These are phyloP conservation scores for Phylloporus sp. DNA, from an alignment of 768 basidiomycete species.

Conservation along the genomic window DNA sequence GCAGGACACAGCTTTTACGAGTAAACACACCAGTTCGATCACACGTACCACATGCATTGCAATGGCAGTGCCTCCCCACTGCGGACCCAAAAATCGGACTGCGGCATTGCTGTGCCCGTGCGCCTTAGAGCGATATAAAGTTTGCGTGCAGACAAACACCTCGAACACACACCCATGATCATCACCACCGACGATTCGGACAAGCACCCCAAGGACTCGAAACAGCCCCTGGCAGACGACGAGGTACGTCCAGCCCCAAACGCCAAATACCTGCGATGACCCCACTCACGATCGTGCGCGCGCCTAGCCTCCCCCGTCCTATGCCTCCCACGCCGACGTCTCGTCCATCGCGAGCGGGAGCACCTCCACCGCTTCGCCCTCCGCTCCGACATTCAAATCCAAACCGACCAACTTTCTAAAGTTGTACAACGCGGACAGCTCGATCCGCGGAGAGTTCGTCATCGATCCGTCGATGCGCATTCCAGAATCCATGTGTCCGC, in stretches of 20 bases:
- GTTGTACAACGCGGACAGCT: slow-evolving; percentile 2
- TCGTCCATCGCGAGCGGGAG: neutral
- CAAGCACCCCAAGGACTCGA: neutral
- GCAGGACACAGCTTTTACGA: too few relatives aligned
- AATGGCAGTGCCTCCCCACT: too few relatives aligned
- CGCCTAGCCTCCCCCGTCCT: slow-evolving; percentile 27
- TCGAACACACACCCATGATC: too few relatives aligned
- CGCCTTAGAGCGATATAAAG: too few relatives aligned
- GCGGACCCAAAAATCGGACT: too few relatives aligned
- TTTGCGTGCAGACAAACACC: too few relatives aligned
- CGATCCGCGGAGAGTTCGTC: slow-evolving; percentile 33
- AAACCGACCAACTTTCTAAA: slow-evolving; percentile 27
- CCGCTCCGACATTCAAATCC: slow-evolving; percentile 18
- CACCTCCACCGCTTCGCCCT: neutral
- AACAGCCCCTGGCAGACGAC: neutral
- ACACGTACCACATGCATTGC: too few relatives aligned
- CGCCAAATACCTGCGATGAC: too few relatives aligned
- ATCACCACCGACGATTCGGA: neutral
- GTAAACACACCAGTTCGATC: too few relatives aligned
- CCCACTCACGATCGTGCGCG: neutral
- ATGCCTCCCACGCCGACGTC: slow-evolving; percentile 4
- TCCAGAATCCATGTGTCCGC: slow-evolving; percentile 36
- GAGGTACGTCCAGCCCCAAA: slow-evolving; percentile 1
- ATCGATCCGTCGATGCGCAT: slow-evolving; percentile 40
- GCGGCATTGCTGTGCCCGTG: too few relatives aligned